These are phyloP conservation scores for Colletotrichum lindemuthianum DNA, from an alignment of 2,329 filamentous ascomycete species.

Conservation along the genomic window DNA sequence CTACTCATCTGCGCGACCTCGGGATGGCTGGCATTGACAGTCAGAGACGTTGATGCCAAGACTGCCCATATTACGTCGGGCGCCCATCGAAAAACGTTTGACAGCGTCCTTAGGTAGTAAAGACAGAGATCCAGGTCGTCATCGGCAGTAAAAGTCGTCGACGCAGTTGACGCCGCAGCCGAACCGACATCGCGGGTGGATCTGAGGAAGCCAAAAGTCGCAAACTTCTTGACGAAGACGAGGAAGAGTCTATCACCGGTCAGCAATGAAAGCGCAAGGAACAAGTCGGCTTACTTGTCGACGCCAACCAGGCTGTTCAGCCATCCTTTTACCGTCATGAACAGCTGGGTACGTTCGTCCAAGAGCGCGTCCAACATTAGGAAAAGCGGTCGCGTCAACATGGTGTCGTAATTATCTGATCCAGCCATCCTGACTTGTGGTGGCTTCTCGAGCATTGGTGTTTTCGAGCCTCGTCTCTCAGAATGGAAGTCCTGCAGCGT, in stretches of 20 bases:
- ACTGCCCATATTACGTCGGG: slow-evolving; percentile 77
- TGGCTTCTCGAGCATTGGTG: slow-evolving; percentile 47
- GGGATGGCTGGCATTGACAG: slow-evolving; percentile 56
- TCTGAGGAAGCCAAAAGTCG: slow-evolving; percentile 63
- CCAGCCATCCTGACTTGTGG: slow-evolving; percentile 59
- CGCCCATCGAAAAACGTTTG: slow-evolving; percentile 75
- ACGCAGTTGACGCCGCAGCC: slow-evolving; percentile 40
- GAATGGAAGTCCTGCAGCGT: slow-evolving; percentile 66
- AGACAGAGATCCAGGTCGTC: slow-evolving; percentile 81
- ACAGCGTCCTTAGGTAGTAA: slow-evolving; percentile 81
- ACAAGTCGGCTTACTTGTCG: slow-evolving; percentile 62
- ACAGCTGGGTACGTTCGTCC: slow-evolving; percentile 77
- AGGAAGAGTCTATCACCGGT: slow-evolving; percentile 62
- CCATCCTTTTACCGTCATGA: slow-evolving; percentile 83
- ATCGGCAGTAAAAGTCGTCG: slow-evolving; percentile 56
- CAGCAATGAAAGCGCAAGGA: background rate
- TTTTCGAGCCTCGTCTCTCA: slow-evolving; percentile 54
- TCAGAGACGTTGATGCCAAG: slow-evolving; percentile 70
- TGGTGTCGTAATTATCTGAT: slow-evolving; percentile 72
- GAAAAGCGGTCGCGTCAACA: slow-evolving; percentile 84
- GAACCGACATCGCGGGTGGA: slow-evolving; percentile 39
- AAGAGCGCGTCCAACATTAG: slow-evolving; percentile 81
- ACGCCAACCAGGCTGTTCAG: slow-evolving; percentile 73
- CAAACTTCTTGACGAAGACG: slow-evolving; percentile 68
- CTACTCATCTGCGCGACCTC: slow-evolving; percentile 61